These are phyloP conservation scores for Rhodocollybia butyracea DNA, from an alignment of 768 basidiomycete genomes.

Conservation along the genomic window DNA sequence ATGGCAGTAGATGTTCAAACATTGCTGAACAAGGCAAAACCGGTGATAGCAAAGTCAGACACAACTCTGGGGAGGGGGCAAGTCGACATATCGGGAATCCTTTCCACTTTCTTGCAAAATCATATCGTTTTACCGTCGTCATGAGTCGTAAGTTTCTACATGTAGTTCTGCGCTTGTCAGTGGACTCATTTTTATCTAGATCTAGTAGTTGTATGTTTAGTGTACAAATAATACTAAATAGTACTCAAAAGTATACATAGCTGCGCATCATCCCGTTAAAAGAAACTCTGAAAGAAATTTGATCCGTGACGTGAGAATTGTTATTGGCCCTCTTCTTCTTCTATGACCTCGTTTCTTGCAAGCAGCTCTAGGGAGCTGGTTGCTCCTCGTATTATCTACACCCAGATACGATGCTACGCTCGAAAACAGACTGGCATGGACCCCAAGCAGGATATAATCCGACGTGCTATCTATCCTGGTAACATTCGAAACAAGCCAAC, in stretches of 20 bases:
- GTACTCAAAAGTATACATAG: too few species aligned
- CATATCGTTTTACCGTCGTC: conserved; percentile 33
- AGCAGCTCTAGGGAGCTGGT: neutral
- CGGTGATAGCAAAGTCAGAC: conserved; percentile 59
- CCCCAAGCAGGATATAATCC: conserved; percentile 69
- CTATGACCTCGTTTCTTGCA: neutral
- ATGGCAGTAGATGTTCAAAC: conserved; percentile 70
- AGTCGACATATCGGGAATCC: conserved; percentile 57
- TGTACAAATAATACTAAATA: too few species aligned
- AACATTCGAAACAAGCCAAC: conserved; percentile 68
- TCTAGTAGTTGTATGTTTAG: too few species aligned
- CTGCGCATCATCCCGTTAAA: too few species aligned
- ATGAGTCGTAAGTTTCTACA: neutral
- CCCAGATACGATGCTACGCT: conserved; percentile 30
- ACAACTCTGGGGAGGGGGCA: conserved; percentile 39
- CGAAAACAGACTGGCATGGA: conserved; percentile 45
- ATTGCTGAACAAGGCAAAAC: conserved; percentile 61
- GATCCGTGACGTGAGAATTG: neutral
- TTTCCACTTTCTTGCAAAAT: conserved; percentile 64
- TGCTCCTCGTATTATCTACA: neutral
- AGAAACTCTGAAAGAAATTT: neutral
- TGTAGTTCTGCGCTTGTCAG: neutral
- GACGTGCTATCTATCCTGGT: conserved; percentile 76
- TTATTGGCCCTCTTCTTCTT: neutral
- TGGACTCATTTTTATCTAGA: too few species aligned